Base-by-base conservation (phyloP, 768 basidiomycete species). In the Dioszegia aurantiaca region DNA sequence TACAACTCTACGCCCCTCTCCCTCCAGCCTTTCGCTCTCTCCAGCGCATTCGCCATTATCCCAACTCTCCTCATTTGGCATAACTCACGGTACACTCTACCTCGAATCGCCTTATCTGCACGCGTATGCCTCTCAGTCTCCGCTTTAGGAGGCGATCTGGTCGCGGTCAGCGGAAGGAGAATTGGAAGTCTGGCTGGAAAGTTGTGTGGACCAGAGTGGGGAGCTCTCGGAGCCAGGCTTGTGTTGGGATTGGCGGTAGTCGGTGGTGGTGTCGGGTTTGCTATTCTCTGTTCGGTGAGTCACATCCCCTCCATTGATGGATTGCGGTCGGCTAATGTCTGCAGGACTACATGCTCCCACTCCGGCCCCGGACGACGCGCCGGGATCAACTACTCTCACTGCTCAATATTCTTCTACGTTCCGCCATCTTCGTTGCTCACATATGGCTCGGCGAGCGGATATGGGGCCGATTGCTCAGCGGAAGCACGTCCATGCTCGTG, bases 1-100 rank as follows among this genome's bases (percentile, higher is more conserved):
- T 73, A 66, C 61, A 70, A 70, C 43, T 52, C 66, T 9, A 58
- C 66, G 10, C 71, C 68, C 4, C 62, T 73, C 11, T 57, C 58
- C 9, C 63, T 67, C 0, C 62, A 68, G 47, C 37, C 40, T 10
- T 9, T 16, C 12, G 6, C 19, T 2, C 28, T 66, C 16, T 67
- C 63, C 52, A 26, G 24, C 12, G n/a, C 52, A 16, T 46, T 64
- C 28, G 19, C 58, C 1, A 11, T 65, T 26, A 9, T 56, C 4
- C 59, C 67, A 12, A 28, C 63, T 3, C 17, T 63, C 12, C 24
- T 65, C 8, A 63, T 65, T 44, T 67, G 65, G 63, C 45, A 49
- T 23, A n/a, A 31, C 9, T 59, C 60, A 2, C 42, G 36, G 4
- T 23, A 39, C 12, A 12, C 17, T 1, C 33, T 49, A 5, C 45